Evolutionary conservation across 2,329 filamentous ascomycete species (phyloP).

Genomic region (Capronia americana): DNA sequence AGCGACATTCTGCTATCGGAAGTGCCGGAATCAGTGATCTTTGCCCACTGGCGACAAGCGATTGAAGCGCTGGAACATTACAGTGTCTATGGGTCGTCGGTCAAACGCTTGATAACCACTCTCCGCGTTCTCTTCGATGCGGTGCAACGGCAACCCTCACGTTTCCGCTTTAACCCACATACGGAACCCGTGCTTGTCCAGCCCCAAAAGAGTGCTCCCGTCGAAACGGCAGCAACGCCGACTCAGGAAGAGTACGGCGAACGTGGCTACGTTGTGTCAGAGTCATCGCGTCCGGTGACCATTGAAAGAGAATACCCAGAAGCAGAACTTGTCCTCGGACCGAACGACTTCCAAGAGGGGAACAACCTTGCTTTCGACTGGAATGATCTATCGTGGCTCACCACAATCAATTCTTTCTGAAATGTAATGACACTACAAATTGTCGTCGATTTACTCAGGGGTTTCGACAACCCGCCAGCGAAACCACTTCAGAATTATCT

Average conservation of each 20-base stretch:
- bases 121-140: constrained; percentile 22
- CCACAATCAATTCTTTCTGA: constrained; percentile 8
- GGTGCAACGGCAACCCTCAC: constrained; percentile 22
- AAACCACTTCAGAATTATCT: too few relatives aligned
- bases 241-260: not conserved
- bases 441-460: too few relatives aligned
- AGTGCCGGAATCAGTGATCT: constrained; percentile 19
- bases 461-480: too few relatives aligned
- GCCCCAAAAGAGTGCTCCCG: not conserved
- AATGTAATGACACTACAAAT: too few relatives aligned
- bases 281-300: not conserved
- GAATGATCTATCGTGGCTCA: constrained; percentile 25
- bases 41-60: constrained; percentile 23
- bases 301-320: not conserved
- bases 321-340: not conserved
- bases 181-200: not conserved
- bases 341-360: not conserved
- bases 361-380: constrained; percentile 12
- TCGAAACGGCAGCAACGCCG: not conserved
- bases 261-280: too few relatives aligned
- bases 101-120: constrained; percentile 21
- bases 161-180: not conserved
- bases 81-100: constrained; percentile 14
- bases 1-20: constrained; percentile 21
- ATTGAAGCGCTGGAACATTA: constrained; percentile 22